Conservation (phyloP, 2,329 filamentous ascomycete species). For the Xylariaceae sp. region DNA sequence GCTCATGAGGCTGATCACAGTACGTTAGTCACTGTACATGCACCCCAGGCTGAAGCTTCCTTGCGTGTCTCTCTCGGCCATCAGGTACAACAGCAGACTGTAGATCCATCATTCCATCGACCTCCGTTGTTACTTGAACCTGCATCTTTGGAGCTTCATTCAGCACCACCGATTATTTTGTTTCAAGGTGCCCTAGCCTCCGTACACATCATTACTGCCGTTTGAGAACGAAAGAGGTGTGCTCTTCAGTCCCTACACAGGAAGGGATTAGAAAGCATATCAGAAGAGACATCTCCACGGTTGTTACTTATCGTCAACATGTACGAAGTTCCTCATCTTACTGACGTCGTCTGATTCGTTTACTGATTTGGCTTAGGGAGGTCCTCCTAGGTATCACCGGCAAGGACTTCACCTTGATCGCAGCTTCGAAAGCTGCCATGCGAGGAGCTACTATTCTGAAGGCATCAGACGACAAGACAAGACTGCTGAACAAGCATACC, state of each 20-base stretch:
- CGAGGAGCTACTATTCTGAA: slow-evolving; percentile 95
- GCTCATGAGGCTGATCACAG: slow-evolving; percentile 19
- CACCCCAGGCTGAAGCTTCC: slow-evolving; percentile 38
- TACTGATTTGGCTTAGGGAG: slow-evolving; percentile 59
- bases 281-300: slow-evolving; percentile 4
- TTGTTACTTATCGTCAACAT: slow-evolving; percentile 13
- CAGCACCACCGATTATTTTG: neutral
- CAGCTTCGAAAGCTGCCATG: slow-evolving; percentile 97
- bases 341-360: neutral
- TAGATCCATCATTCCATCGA: slow-evolving; percentile 1
- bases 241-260: neutral
- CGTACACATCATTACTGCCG: neutral
- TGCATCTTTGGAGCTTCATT: slow-evolving; percentile 5
- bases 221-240: neutral
- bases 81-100: no score
- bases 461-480: slow-evolving; percentile 92
- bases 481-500: slow-evolving; percentile 85
- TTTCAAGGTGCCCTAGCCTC: neutral
- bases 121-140: slow-evolving; percentile 3
- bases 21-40: neutral
- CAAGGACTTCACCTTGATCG: slow-evolving; percentile 98
- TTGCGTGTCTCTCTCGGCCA: slow-evolving; percentile 32
- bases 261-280: neutral
- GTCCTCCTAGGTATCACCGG: slow-evolving; percentile 96
- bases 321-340: slow-evolving; percentile 6